Evolutionary conservation across 2,329 filamentous ascomycete genomes (phyloP), one percentile per base, ranked within the genome.

Genomic region (Colletotrichum falcatum): DNA sequence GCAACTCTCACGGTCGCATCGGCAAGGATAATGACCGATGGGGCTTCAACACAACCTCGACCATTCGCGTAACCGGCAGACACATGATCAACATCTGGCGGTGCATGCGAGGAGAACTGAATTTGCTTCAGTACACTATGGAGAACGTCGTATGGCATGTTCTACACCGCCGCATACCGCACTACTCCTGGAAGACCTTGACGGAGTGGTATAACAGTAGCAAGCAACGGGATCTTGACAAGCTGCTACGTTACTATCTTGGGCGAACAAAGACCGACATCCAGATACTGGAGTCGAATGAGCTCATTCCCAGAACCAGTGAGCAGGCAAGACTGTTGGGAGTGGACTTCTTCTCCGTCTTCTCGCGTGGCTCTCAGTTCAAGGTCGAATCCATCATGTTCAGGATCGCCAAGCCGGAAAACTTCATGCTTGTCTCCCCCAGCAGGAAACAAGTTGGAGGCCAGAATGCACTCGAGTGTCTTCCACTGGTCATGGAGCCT

Each of bases 301-400:
- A 98, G 77, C 85, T 98, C 28, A 90, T 98, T 46, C 85, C 94
- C 1, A 88, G 95, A 64, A 98, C 94, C 0, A 97, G 94, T 75
- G 96, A 99, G 79, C 96, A 99, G 80, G 96, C 96, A 11, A 91
- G 96, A 14, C 84, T 99, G 14, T 86, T 99, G 3, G 96, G 96
- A 0, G 92, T 98, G 0, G 96, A 99, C 81, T 99, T 99, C 83
- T 97, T 95, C 79, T 97, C 95, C 0, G 96, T 99, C 65, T 96
- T 98, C 77, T 95, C 93, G 7, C 89, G 96, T 65, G 96, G 96
- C 20, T 98, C 95, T 0, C 96, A 99, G 78, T 98, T 97, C 87
- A 99, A 99, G 79, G 96, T 99, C 49, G 96, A 99, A 81, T 98
- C 95, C 1, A 91, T 98, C 75, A 98, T 99, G 96, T 98, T 98